Conservation (phyloP, 75 land plant species). For the Cryptomeria japonica region DNA sequence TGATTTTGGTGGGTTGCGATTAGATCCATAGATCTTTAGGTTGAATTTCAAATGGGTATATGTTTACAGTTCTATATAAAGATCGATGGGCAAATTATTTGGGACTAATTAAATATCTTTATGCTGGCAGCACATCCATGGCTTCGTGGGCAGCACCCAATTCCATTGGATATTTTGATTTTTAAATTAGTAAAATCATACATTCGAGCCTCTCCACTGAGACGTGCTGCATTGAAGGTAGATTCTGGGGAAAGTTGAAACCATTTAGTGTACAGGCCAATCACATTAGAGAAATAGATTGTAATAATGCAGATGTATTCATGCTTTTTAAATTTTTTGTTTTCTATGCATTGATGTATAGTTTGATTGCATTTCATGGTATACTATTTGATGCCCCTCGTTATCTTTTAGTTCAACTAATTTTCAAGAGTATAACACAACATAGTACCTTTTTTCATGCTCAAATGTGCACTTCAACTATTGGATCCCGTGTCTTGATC, state of each 20-base stretch:
- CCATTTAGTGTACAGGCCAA: background rate
- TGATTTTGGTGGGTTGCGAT: background rate
- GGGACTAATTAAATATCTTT: background rate
- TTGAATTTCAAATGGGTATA: background rate
- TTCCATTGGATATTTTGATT: constrained; percentile 85
- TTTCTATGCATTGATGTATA: background rate
- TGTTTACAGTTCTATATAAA: background rate
- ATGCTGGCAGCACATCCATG: constrained; percentile 85
- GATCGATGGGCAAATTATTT: background rate
- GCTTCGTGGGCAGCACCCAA: constrained; percentile 59
- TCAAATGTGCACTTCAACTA: background rate
- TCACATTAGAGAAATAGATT: background rate
- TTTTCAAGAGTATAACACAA: background rate
- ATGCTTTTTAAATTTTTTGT: background rate
- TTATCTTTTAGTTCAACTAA: background rate
- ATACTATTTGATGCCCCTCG: background rate
- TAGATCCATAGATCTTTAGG: background rate
- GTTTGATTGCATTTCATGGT: background rate
- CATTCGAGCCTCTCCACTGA: constrained; percentile 77
- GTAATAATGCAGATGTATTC: background rate
- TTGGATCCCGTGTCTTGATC: background rate
- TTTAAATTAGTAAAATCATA: constrained; percentile 81
- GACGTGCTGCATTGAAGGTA: constrained; percentile 88
- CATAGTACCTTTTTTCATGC: background rate
- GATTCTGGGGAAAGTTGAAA: background rate